These are phyloP conservation scores for Mortierella polycephala DNA, from an alignment of 371 early-diverging fungal species.

Conservation along the genomic window DNA sequence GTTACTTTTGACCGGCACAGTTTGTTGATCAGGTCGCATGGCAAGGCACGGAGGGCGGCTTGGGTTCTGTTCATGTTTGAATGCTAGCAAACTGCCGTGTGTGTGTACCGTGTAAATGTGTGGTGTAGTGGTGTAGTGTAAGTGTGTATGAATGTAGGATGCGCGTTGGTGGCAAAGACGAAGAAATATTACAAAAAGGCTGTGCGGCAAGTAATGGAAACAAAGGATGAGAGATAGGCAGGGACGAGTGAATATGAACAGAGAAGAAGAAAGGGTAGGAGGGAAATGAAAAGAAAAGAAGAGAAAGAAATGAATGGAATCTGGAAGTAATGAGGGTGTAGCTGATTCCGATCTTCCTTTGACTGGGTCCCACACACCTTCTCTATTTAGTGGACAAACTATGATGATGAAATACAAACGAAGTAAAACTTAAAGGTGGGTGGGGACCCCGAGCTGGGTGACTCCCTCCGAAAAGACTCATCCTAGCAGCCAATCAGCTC, in stretches of 20 bases:
- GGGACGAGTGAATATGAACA: neutral
- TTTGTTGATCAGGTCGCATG: slow-evolving; percentile 48
- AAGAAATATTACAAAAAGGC: neutral
- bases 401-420: too few species aligned
- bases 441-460: neutral
- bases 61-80: slow-evolving; percentile 42
- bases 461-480: too few species aligned
- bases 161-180: neutral
- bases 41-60: slow-evolving; percentile 44
- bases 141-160: neutral
- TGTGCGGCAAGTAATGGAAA: neutral
- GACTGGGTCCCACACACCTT: too few species aligned
- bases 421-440: neutral
- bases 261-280: neutral
- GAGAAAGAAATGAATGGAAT: neutral
- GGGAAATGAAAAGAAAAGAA: slow-evolving; percentile 2
- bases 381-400: too few species aligned
- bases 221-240: neutral
- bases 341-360: too few species aligned
- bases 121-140: neutral
- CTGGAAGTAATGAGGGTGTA: neutral
- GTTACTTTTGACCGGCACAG: slow-evolving; percentile 50
- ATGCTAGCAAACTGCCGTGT: neutral
- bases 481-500: too few species aligned
- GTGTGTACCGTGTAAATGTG: neutral